Evolutionary conservation across 2,329 filamentous ascomycete species (phyloP), one percentile per base, ranked within the genome.

Genomic region (Acrocalymma vagum): DNA sequence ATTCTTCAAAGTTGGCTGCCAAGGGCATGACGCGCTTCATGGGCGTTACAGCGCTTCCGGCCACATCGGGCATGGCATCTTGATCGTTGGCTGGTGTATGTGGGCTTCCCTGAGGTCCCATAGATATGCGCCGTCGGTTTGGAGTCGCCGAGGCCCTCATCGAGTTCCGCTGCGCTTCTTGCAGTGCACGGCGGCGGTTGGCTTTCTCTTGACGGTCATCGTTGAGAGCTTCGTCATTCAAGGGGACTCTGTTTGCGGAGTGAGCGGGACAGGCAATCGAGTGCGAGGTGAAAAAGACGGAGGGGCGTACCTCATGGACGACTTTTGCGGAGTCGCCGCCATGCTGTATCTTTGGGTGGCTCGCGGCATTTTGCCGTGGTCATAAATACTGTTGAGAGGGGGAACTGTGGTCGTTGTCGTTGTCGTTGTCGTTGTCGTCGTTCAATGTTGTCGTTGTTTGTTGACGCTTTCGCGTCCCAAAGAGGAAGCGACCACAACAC

Each of bases 181-280:
- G 88, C 20, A 90, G 83, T 22, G 89, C 90, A 73, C 95, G 90
- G 62, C 94, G 86, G 33, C 94, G 87, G 58, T 87, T 86, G 32
- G 91, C 92, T 72, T 95, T 96, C 74, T 99, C 94, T 58, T 87
- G 84, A 46, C 84, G 86, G 78, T 99, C 94, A 75, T 99, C 94
- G 75, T 97, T 97, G 50, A 99, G 83, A 23, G n/a, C n/a, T n/a
- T 99, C 94, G 75, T 99, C 94, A 75, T 97, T 97, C 50, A 99
- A 83, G 24, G 94, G 92, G 45, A 99, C 95, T 69, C 90, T 95
- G 60, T 35, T 17, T n/a, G 29, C 13, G 9, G 20, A 22, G 23
- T 53, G 39, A 53, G 50, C 37, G 16, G 13, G 3, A 22, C 11
- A 16, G 36, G 53, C 33, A 56, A 38, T 18, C 14, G 11, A 9